phyloP scores from a whole-genome alignment of 2,329 filamentous ascomycete genomes.

The Zopfia rhizophila region DNA sequence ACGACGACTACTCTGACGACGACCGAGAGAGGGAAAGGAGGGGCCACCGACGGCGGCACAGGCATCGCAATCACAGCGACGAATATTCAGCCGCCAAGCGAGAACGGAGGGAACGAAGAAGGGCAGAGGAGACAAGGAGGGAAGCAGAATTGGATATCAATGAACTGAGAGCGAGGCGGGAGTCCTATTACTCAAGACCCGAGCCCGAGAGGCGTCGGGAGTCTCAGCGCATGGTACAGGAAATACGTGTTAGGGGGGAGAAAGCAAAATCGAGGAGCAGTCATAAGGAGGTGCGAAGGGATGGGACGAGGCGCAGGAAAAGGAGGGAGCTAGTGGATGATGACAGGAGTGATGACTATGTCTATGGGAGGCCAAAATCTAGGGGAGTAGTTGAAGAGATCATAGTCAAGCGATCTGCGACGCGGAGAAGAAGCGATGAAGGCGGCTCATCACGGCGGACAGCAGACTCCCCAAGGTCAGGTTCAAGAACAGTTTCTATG shows the following conservation, averaged over 20 bases:
- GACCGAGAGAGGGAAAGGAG: conserved; percentile 34
- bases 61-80: conserved; percentile 35
- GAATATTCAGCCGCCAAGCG: conserved; percentile 38
- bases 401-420: conserved; percentile 37
- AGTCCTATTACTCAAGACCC: conserved; percentile 51
- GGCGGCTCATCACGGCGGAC: conserved; percentile 48
- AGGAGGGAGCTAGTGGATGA: conserved; percentile 35
- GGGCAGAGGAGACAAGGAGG: conserved; percentile 39
- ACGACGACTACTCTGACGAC: conserved; percentile 39
- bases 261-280: conserved; percentile 41
- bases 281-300: conserved; percentile 39
- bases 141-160: conserved; percentile 51
- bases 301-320: conserved; percentile 38
- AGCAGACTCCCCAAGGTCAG: conserved; percentile 43
- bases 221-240: conserved; percentile 46
- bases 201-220: conserved; percentile 41
- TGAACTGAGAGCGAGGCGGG: conserved; percentile 50
- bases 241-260: conserved; percentile 33
- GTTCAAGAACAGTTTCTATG: conserved; percentile 43
- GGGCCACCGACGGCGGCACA: conserved; percentile 36
- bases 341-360: conserved; percentile 42
- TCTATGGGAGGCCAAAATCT: conserved; percentile 42
- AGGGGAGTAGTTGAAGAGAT: conserved; percentile 41
- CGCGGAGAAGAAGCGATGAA: conserved; percentile 43
- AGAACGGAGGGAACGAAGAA: conserved; percentile 45